Evolutionary conservation across 1,284 basidiomycete species (phyloP), one percentile per base, ranked within the genome.

Genomic region (Flammula alnicola): DNA sequence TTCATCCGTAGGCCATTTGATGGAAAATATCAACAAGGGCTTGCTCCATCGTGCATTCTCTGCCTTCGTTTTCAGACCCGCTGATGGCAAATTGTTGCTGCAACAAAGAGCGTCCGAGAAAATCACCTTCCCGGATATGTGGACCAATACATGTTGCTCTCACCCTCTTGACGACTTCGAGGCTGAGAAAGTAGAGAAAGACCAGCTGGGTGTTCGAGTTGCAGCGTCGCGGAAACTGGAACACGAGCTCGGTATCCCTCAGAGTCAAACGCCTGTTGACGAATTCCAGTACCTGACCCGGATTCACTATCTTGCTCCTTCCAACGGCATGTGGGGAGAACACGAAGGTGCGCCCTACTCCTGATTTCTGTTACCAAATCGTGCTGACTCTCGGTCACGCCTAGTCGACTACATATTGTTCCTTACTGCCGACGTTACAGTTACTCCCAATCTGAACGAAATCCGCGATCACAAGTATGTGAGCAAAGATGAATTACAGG

Each of bases 101-200:
- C 97, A 99, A 70, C 92, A 94, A 67, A 83, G 97, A 36, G 97
- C 97, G 8, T 79, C 85, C 20, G 95, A 98, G 77, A 99, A 99
- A 79, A 99, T 99, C 66, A 99, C 97, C 2, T 99, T 99, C 77
- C 97, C 97, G 1, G 85, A 93, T 67, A 95, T 98, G 93, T 99
- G 97, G 97, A 99, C 97, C 32, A 99, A 99, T 73, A 99, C 97
- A 3, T 99, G 97, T 71, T 99, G 97, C 76, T 97, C 93, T 25
- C 97, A 99, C 66, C 97, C 97, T 12, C 77, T 99, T 47, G 86
- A 91, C 57, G 97, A 99, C 73, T 91, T 95, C 58, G 86, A 86
- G 54, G 78, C 83, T 59, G 86, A 93, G 71, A 89, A 89, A 67
- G 73, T 88, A 8, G 91, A 93, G 73, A 68, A 79, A 63, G 80